phyloP scores from a whole-genome alignment of 1,284 basidiomycete species.

The Rhodotorula sp. region DNA sequence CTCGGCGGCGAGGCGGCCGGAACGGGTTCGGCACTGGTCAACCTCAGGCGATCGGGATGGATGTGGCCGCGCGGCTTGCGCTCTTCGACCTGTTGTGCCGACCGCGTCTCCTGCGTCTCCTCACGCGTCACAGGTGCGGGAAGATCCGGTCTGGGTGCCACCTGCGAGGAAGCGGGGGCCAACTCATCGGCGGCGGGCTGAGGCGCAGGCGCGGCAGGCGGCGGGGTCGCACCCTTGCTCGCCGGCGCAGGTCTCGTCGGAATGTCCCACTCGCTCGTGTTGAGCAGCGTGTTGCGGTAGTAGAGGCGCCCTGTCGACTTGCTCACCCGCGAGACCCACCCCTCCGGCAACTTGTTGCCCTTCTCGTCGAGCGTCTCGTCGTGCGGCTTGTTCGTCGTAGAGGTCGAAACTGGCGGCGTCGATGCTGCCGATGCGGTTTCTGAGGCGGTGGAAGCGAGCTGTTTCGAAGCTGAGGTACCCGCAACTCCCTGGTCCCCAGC shows the following conservation, averaged over 20 bases:
- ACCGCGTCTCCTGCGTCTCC: neutral
- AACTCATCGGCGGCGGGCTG: neutral
- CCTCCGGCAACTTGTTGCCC: conserved; percentile 25
- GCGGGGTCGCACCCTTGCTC: neutral
- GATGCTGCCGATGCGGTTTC: neutral
- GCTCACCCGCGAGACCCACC: conserved; percentile 32
- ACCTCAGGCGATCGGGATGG: conserved; percentile 17
- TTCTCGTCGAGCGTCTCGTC: conserved; percentile 23
- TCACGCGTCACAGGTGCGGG: neutral
- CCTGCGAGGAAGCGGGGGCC: no score
- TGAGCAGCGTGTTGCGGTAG: conserved; percentile 31
- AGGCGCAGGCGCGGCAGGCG: neutral
- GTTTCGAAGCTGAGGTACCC: no score
- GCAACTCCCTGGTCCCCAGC: no score
- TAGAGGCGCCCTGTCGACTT: conserved; percentile 31
- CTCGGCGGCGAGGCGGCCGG: neutral
- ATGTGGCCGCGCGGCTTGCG: conserved; percentile 14
- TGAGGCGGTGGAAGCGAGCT: neutral
- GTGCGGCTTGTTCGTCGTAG: conserved; percentile 6
- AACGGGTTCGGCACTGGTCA: neutral
- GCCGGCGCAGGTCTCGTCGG: conserved; percentile 16
- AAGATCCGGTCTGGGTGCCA: neutral
- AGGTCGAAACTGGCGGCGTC: neutral
- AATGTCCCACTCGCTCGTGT: conserved; percentile 32
- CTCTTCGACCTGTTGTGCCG: neutral